Evolutionary conservation across 1,284 basidiomycete genomes (phyloP).

Genomic region (Lignosus rhinocerotis): DNA sequence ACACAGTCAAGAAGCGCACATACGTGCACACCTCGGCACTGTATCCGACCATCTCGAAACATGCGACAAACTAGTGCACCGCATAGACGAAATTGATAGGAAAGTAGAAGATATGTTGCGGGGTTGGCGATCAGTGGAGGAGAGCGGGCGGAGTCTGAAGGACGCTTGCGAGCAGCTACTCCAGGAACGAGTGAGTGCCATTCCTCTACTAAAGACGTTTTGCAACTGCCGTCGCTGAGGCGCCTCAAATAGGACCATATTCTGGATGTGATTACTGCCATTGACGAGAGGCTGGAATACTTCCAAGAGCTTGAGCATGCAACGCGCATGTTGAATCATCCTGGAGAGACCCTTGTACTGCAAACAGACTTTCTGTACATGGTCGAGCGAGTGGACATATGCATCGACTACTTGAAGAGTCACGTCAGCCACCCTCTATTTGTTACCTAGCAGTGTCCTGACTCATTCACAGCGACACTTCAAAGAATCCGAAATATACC

Average conservation of each 20-base stretch:
- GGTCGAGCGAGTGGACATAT: slow-evolving; percentile 91
- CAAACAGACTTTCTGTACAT: slow-evolving; percentile 90
- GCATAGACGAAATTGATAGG: slow-evolving; percentile 69
- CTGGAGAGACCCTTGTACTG: slow-evolving; percentile 86
- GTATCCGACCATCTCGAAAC: slow-evolving; percentile 74
- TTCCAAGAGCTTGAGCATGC: slow-evolving; percentile 91
- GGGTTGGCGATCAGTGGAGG: slow-evolving; percentile 84
- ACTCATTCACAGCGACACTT: slow-evolving; percentile 69
- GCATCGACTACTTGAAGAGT: slow-evolving; percentile 82
- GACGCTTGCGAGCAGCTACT: slow-evolving; percentile 87
- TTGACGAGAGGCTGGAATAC: slow-evolving; percentile 79
- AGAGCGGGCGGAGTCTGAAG: slow-evolving; percentile 83
- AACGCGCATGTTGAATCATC: slow-evolving; percentile 88
- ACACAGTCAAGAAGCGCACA: slow-evolving; percentile 89
- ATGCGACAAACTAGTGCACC: slow-evolving; percentile 70
- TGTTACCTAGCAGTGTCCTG: neutral
- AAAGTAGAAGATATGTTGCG: slow-evolving; percentile 82
- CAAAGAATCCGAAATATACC: slow-evolving; percentile 87
- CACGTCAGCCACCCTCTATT: slow-evolving; percentile 60
- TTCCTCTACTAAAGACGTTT: neutral
- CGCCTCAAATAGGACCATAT: slow-evolving; percentile 60
- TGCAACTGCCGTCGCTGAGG: neutral
- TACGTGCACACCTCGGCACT: slow-evolving; percentile 77
- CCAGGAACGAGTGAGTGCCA: slow-evolving; percentile 72
- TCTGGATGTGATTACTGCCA: slow-evolving; percentile 75